A percentile compares a stretch with the other conserved stretches of the same genome.
These are phyloP conservation scores for Serendipita sp. DNA, from an alignment of 768 basidiomycete genomes.

Conservation along the genomic window DNA sequence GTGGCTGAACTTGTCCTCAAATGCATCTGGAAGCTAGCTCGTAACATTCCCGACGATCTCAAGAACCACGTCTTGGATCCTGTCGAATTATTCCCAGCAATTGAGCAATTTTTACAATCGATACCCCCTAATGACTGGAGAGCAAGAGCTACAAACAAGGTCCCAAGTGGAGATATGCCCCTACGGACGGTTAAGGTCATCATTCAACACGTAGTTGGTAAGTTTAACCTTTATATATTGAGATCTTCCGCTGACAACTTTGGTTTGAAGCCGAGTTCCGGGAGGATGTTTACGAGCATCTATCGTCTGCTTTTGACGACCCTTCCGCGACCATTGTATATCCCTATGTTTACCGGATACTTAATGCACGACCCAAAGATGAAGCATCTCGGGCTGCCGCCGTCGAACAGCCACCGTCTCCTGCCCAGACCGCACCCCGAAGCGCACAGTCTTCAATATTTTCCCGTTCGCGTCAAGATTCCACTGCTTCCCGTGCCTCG, in stretches of 20 bases:
- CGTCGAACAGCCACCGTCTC: conserved; percentile 33
- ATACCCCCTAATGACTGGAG: conserved; percentile 96
- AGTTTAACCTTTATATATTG: conserved; percentile 21
- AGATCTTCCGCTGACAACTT: conserved; percentile 12
- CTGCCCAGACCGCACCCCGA: conserved; percentile 48
- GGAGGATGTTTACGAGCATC: conserved; percentile 78
- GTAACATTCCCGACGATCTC: conserved; percentile 86
- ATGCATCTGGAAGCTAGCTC: conserved; percentile 95
- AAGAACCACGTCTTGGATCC: conserved; percentile 65
- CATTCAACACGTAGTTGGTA: conserved; percentile 90
- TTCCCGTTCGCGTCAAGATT: not conserved
- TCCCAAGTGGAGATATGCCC: conserved; percentile 97
- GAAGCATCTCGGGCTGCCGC: not conserved
- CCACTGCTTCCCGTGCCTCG: not conserved
- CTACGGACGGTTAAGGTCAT: conserved; percentile 95
- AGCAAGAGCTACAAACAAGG: conserved; percentile 70
- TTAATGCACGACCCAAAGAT: conserved; percentile 30
- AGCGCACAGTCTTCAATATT: conserved; percentile 3
- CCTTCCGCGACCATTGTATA: conserved; percentile 96
- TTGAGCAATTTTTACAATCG: conserved; percentile 86
- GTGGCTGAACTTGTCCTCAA: conserved; percentile 87
- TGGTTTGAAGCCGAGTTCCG: conserved; percentile 50
- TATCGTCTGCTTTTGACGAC: conserved; percentile 82
- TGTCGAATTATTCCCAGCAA: conserved; percentile 74
- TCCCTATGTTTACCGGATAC: conserved; percentile 82